Conservation (phyloP, 2,329 filamentous ascomycete genomes). For the Penicillium sp. region DNA sequence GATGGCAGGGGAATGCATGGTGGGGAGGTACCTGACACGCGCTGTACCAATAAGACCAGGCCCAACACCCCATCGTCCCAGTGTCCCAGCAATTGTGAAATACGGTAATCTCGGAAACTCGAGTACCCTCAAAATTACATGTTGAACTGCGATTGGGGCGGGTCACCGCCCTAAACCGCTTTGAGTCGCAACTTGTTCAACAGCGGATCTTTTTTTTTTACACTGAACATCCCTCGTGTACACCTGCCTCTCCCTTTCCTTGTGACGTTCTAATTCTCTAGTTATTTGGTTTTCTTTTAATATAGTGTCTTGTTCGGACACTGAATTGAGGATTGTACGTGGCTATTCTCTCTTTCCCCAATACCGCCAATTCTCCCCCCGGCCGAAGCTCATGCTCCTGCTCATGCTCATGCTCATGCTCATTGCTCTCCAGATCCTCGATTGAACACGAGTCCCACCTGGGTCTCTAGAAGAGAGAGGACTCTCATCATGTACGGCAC, state of each 20-base stretch:
- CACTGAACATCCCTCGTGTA: constrained; percentile 3
- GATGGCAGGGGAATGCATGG: neutral
- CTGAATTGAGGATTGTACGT: constrained; percentile 6
- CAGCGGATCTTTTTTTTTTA: constrained; percentile 23
- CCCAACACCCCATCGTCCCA: constrained; percentile 9
- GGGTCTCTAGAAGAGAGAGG: constrained; percentile 11
- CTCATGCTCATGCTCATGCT: neutral
- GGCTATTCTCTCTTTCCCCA: constrained; percentile 10
- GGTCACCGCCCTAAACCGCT: constrained; percentile 32
- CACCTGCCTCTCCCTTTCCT: constrained; percentile 1
- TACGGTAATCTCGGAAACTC: neutral
- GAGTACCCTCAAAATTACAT: neutral
- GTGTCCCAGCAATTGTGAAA: neutral
- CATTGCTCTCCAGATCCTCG: constrained; percentile 5
- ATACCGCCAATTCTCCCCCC: constrained; percentile 22
- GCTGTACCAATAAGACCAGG: neutral
- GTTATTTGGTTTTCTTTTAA: constrained; percentile 25
- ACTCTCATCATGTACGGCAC: constrained; percentile 75
- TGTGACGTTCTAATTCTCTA: constrained; percentile 7
- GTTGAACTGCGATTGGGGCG: constrained; percentile 24
- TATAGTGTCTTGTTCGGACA: constrained; percentile 2
- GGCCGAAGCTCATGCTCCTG: neutral
- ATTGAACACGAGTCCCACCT: constrained; percentile 10
- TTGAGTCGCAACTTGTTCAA: constrained; percentile 34
- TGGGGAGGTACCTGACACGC: constrained; percentile 5